These are phyloP conservation scores for Tulasnella sp. DNA, from an alignment of 768 basidiomycete genomes.

Conservation along the genomic window DNA sequence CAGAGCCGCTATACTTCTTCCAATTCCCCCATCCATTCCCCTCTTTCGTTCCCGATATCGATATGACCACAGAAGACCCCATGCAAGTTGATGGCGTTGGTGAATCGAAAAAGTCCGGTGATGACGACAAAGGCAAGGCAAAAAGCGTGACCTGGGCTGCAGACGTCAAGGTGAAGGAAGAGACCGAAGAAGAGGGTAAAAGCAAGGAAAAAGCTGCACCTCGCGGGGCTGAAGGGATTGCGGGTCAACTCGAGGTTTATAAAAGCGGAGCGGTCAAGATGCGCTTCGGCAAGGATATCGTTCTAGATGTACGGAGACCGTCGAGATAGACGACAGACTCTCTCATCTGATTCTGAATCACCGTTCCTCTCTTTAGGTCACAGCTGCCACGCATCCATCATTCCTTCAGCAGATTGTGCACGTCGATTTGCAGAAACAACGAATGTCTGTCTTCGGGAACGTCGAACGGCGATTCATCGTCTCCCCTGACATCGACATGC, in stretches of 20 bases:
- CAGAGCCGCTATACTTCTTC: conserved; percentile 66
- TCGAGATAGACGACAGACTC: conserved; percentile 1
- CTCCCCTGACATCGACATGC: conserved; percentile 68
- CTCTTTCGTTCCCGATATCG: conserved; percentile 38
- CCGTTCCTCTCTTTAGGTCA: conserved; percentile 39
- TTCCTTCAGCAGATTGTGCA: conserved; percentile 82
- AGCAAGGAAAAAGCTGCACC: conserved; percentile 16
- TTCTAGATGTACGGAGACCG: conserved; percentile 56
- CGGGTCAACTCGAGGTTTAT: conserved; percentile 79
- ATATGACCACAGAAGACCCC: conserved; percentile 27
- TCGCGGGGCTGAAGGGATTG: conserved; percentile 48
- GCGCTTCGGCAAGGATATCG: conserved; percentile 65
- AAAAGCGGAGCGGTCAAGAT: conserved; percentile 79
- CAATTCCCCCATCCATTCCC: conserved; percentile 86
- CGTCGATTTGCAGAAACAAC: conserved; percentile 48
- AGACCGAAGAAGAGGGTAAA: conserved; percentile 20
- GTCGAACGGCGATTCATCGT: conserved; percentile 75
- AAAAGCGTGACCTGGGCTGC: conserved; percentile 14
- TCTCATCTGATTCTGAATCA: conserved; percentile 1
- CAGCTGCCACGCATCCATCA: conserved; percentile 69
- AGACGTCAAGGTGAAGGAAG: conserved; percentile 17
- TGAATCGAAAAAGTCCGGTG: conserved; percentile 21
- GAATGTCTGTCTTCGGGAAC: conserved; percentile 67
- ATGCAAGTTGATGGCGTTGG: conserved; percentile 35
- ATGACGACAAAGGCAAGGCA: conserved; percentile 20